Evolutionary conservation across 768 basidiomycete genomes (phyloP).

Genomic region (Chlorophyllum brunneum): DNA sequence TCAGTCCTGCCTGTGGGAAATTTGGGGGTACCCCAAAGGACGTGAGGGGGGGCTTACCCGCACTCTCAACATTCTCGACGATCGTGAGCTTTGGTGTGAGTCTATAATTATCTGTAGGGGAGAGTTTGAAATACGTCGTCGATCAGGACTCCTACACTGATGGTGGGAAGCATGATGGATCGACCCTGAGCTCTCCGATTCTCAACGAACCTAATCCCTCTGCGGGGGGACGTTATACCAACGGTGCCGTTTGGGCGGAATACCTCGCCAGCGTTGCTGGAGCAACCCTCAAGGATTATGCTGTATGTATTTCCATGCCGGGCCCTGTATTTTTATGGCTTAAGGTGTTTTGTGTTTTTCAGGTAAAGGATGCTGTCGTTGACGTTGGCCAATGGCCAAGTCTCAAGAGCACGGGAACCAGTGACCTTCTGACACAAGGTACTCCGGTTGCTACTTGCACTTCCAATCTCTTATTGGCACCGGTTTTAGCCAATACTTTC

Average conservation of each 20-base stretch:
- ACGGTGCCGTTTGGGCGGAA: constrained; percentile 50
- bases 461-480: background rate
- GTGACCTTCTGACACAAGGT: constrained; percentile 27
- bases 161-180: constrained; percentile 41
- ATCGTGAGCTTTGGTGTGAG: constrained; percentile 51
- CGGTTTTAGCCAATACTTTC: constrained; percentile 18
- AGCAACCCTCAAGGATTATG: constrained; percentile 46
- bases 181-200: constrained; percentile 35
- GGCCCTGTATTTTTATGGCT: background rate
- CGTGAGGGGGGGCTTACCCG: constrained; percentile 36
- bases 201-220: constrained; percentile 37
- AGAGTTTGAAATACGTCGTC: background rate
- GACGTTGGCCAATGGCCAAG: constrained; percentile 23
- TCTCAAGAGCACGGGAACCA: background rate
- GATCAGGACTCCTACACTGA: constrained; percentile 41
- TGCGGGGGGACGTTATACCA: constrained; percentile 48
- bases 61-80: constrained; percentile 22
- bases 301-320: constrained; percentile 29
- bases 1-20: constrained; percentile 42
- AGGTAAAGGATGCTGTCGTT: constrained; percentile 27
- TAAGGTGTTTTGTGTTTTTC: background rate
- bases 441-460: background rate
- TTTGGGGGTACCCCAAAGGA: constrained; percentile 34
- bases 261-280: constrained; percentile 34
- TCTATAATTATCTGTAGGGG: constrained; percentile 1